Evolutionary conservation across 345 rosid genomes (phyloP).

Genomic region (Aegle marmelos): DNA sequence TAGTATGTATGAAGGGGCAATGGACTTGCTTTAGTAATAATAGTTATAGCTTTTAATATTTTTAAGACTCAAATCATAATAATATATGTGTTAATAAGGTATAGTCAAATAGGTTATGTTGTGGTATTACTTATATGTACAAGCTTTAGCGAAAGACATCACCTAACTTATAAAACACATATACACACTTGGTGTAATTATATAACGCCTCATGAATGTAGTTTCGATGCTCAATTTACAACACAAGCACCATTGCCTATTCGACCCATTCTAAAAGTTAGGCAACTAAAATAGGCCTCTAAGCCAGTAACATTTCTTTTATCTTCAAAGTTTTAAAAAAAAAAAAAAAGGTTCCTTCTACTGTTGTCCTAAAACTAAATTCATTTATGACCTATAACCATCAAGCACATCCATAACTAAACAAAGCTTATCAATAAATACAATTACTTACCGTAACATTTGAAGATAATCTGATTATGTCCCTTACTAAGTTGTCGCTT

Average conservation of each 20-base stretch:
- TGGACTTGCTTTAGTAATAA: too few species aligned
- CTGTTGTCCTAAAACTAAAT: not conserved
- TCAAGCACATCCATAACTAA: not conserved
- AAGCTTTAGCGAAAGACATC: not conserved
- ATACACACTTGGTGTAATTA: not conserved
- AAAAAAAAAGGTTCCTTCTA: not conserved
- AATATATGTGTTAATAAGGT: too few species aligned
- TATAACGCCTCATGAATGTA: not conserved
- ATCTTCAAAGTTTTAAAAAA: too few species aligned
- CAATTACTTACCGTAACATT: slow-evolving; percentile 47
- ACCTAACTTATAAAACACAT: not conserved
- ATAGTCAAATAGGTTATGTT: too few species aligned
- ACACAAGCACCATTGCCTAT: not conserved
- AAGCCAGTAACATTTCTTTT: not conserved
- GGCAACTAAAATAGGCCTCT: not conserved
- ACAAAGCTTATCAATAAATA: not conserved
- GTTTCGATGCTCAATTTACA: not conserved
- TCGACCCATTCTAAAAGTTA: not conserved
- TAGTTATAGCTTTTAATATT: too few species aligned
- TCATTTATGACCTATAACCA: not conserved
- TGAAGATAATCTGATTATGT: slow-evolving; percentile 55
- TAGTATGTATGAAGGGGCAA: too few species aligned
- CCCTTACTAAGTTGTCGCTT: slow-evolving; percentile 78
- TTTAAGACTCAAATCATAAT: too few species aligned
- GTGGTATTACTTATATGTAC: too few species aligned